A percentile compares a stretch with the other conserved stretches of the same genome.
These are phyloP conservation scores for Penicillium freii DNA, from an alignment of 2,329 filamentous ascomycete species.

Conservation along the genomic window DNA sequence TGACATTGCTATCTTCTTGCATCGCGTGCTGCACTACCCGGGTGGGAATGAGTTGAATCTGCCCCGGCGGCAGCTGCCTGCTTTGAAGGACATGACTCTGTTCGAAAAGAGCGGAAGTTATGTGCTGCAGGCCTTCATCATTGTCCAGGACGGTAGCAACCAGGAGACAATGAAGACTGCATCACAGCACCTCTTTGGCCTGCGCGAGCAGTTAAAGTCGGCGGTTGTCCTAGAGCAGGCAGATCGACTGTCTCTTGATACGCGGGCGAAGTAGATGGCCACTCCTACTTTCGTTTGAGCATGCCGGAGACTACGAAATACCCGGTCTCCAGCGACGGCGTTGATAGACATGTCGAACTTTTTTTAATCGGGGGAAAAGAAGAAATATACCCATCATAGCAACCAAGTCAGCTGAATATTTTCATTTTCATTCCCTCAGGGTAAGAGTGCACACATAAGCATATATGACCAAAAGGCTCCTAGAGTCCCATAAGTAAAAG, in stretches of 20 bases:
- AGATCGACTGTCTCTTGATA: conserved; percentile 60
- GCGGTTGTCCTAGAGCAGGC: conserved; percentile 57
- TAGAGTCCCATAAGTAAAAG: neutral
- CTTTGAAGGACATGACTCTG: conserved; percentile 47
- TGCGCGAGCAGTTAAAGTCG: conserved; percentile 55
- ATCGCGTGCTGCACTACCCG: conserved; percentile 53
- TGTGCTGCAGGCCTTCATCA: conserved; percentile 57
- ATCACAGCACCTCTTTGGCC: conserved; percentile 53
- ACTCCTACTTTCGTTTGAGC: neutral
- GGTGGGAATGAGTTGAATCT: conserved; percentile 30
- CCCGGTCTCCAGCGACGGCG: neutral
- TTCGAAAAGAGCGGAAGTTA: conserved; percentile 59
- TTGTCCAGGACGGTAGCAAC: conserved; percentile 56
- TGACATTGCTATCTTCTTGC: conserved; percentile 57
- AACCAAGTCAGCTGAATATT: neutral
- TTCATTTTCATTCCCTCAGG: neutral
- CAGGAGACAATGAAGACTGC: conserved; percentile 55
- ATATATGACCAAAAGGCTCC: no score
- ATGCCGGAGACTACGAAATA: neutral
- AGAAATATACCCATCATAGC: conserved; percentile 7
- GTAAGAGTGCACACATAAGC: neutral
- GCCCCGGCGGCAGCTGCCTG: conserved; percentile 43
- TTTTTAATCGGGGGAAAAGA: neutral
- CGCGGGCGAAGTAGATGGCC: conserved; percentile 52
- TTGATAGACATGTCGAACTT: neutral